Conservation (phyloP, 129 eudicot genomes). For the Flaveria sonorensis region DNA sequence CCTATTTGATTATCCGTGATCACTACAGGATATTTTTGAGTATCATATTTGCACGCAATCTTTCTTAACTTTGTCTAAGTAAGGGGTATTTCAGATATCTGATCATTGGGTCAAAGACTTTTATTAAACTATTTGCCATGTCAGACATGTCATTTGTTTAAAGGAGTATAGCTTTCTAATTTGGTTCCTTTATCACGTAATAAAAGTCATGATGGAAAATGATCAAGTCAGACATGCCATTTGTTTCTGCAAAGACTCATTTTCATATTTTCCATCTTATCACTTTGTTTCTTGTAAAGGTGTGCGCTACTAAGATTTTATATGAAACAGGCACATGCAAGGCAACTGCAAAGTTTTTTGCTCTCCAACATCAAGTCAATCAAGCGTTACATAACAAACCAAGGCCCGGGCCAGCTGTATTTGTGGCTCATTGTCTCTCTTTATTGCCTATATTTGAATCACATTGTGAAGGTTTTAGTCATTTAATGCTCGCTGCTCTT, state of each 20-base stretch:
- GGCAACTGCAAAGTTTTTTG: constrained; percentile 75
- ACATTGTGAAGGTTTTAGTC: constrained; percentile 78
- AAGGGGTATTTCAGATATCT: not conserved
- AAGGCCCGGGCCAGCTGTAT: constrained; percentile 67
- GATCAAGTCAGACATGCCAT: not conserved
- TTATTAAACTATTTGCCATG: not conserved
- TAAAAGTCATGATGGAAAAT: not conserved
- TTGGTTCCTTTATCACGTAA: not conserved
- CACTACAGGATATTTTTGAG: not conserved
- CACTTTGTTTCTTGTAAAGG: not conserved
- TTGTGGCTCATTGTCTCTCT: constrained; percentile 71
- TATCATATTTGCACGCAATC: not conserved
- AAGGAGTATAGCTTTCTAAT: not conserved
- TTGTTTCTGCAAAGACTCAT: no score
- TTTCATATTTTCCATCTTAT: no score
- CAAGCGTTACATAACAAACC: constrained; percentile 58
- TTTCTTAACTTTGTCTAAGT: not conserved
- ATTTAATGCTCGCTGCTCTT: constrained; percentile 74
- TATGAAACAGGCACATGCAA: constrained; percentile 69
- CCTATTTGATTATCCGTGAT: not conserved
- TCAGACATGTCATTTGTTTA: not conserved
- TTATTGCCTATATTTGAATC: constrained; percentile 72
- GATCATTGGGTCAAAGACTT: not conserved
- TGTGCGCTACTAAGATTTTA: constrained; percentile 11
- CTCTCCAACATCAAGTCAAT: constrained; percentile 73